Base-by-base conservation (phyloP, 2,329 filamentous ascomycete species). In the Cryphonectria carpinicola region DNA sequence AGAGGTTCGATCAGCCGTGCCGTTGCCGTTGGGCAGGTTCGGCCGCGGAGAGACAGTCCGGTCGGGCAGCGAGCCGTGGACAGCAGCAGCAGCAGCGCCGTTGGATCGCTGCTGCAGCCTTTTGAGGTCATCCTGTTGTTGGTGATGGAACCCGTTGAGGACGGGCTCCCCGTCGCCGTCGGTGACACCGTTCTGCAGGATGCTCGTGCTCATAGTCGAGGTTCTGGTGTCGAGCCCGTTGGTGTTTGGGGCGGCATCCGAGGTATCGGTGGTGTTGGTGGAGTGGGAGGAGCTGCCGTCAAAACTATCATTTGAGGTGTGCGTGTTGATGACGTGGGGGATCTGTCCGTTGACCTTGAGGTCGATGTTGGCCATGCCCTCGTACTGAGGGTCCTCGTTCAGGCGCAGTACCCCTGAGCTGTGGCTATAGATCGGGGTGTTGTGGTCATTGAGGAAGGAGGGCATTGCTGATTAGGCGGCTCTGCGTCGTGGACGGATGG, bases 111-210 rank as follows among this genome's bases (percentile, higher is more conserved):
- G 75, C n/a, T 76, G 70, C 14, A 75, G 75, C 70, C 75, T 78
- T 68, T 72, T 71, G 19, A 69, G 41, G 22, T 62, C 41, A 54
- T 60, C 69, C 14, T 43, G 58, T 35, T 62, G 58, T 67, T 72
- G 75, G 72, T 83, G 78, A 74, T 81, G 81, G 66, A 81, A 79
- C 70, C 78, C 78, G 60, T 80, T 79, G 62, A 77, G 41, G 22
- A 39, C 32, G 17, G 37, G 60, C 62, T 62, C 64, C 56, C 49
- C 10, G 13, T 70, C 76, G 71, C 76, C 78, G 69, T 78, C 77
- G 70, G 84, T 82, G 75, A 83, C 84, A 74, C 86, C 88, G 78
- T 90, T 90, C 75, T 86, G 85, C 77, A 88, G 77, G 52, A 88
- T 85, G 79, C 84, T 87, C 81, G 90, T 87, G 80, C 86, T 75